Conservation (phyloP, 768 basidiomycete genomes). For the Phlegmacium glaucopus region DNA sequence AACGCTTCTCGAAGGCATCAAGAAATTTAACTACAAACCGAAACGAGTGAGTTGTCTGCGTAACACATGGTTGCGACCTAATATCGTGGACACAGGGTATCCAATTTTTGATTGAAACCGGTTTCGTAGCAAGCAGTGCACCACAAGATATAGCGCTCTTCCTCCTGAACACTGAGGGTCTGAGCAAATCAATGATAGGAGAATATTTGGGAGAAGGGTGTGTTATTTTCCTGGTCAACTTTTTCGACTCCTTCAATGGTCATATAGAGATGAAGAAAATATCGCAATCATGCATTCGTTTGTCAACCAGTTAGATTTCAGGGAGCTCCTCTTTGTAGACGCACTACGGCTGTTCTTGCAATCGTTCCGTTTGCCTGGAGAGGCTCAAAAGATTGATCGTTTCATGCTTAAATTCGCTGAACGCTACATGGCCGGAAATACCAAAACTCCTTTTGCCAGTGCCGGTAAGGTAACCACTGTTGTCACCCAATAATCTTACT, state of each 20-base stretch:
- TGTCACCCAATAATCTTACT: neutral
- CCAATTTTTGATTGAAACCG: slow-evolving; percentile 81
- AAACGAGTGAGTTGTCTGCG: slow-evolving; percentile 62
- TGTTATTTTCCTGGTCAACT: slow-evolving; percentile 22
- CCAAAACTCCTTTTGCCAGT: slow-evolving; percentile 84
- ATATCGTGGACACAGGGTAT: slow-evolving; percentile 58
- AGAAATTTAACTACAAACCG: slow-evolving; percentile 98
- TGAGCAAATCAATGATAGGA: slow-evolving; percentile 95
- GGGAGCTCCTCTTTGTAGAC: slow-evolving; percentile 77
- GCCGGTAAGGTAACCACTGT: slow-evolving; percentile 58
- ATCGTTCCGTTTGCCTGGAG: slow-evolving; percentile 94
- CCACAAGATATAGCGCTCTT: slow-evolving; percentile 84
- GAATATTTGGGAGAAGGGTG: slow-evolving; percentile 98
- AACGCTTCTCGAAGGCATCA: slow-evolving; percentile 89
- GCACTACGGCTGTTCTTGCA: slow-evolving; percentile 90
- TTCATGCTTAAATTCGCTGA: slow-evolving; percentile 99
- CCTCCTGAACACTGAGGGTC: slow-evolving; percentile 83
- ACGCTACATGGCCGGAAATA: slow-evolving; percentile 88
- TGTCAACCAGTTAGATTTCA: slow-evolving; percentile 89
- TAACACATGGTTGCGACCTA: neutral
- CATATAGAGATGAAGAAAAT: slow-evolving; percentile 76
- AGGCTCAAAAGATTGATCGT: slow-evolving; percentile 97
- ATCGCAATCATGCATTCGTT: slow-evolving; percentile 97
- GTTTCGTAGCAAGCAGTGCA: slow-evolving; percentile 72
- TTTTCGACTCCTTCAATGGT: slow-evolving; percentile 2